Conservation (phyloP, 768 basidiomycete genomes). For the Podaxis rugospora region DNA sequence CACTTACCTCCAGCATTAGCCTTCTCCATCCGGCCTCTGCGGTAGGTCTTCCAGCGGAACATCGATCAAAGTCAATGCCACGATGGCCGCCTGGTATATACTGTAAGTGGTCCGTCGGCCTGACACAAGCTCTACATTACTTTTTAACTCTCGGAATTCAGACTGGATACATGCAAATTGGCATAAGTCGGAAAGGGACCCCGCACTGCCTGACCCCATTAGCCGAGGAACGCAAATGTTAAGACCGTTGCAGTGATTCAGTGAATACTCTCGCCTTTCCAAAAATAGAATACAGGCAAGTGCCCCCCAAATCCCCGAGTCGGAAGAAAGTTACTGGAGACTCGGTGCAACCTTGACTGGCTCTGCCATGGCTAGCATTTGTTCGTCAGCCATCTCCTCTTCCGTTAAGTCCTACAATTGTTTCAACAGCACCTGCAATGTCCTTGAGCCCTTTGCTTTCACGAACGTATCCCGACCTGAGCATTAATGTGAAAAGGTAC, state of each 20-base stretch:
- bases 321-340: no score
- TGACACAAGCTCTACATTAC: neutral
- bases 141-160: neutral
- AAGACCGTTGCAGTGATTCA: no score
- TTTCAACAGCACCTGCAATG: conserved; percentile 44
- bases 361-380: conserved; percentile 30
- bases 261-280: no score
- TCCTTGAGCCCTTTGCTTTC: conserved; percentile 25
- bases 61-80: neutral
- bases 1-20: neutral
- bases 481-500: conserved; percentile 34
- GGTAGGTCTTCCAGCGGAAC: conserved; percentile 14
- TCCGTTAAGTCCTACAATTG: conserved; percentile 40
- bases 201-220: neutral
- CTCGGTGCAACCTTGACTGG: neutral
- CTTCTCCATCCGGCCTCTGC: conserved; percentile 8
- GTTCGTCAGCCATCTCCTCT: conserved; percentile 32
- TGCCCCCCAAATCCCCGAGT: no score
- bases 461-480: conserved; percentile 25
- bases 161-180: neutral
- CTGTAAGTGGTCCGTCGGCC: neutral
- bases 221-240: neutral
- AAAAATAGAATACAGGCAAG: no score
- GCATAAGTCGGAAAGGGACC: neutral
- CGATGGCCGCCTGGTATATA: neutral